These are phyloP conservation scores for Camelina laxa DNA, from an alignment of 345 rosid genomes.

Conservation along the genomic window DNA sequence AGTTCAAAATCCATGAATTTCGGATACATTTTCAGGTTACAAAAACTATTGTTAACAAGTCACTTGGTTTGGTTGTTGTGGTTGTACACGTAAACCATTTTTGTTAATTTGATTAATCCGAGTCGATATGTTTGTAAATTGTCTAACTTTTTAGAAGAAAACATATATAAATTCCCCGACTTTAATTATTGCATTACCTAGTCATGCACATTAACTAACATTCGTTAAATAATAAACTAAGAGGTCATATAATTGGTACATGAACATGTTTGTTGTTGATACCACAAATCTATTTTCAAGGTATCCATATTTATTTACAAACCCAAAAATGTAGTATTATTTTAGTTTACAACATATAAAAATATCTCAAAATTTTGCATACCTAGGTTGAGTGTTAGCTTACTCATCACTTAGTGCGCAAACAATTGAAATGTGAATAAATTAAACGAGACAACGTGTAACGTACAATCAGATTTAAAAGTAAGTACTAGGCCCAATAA, in stretches of 20 bases:
- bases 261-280: slow-evolving; percentile 37
- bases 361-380: background rate
- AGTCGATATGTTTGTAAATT: slow-evolving; percentile 16
- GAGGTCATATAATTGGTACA: slow-evolving; percentile 30
- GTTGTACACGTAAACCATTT: slow-evolving; percentile 13
- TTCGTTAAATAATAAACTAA: slow-evolving; percentile 17
- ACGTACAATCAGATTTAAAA: too few relatives aligned
- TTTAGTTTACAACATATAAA: background rate
- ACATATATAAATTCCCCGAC: slow-evolving; percentile 6
- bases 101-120: slow-evolving; percentile 11
- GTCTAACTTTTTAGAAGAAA: background rate
- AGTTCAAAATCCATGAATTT: background rate
- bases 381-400: background rate
- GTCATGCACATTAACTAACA: slow-evolving; percentile 42
- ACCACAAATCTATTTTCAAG: slow-evolving; percentile 27
- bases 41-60: background rate
- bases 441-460: background rate
- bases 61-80: background rate
- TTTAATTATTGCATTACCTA: slow-evolving; percentile 35
- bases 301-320: slow-evolving; percentile 5
- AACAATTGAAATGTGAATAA: background rate
- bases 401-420: slow-evolving; percentile 1
- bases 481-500: background rate
- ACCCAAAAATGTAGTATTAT: background rate
- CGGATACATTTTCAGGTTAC: background rate